These are phyloP conservation scores for Aspergillus saccharolyticus DNA, from an alignment of 495 filamentous ascomycete genomes.

Conservation along the genomic window DNA sequence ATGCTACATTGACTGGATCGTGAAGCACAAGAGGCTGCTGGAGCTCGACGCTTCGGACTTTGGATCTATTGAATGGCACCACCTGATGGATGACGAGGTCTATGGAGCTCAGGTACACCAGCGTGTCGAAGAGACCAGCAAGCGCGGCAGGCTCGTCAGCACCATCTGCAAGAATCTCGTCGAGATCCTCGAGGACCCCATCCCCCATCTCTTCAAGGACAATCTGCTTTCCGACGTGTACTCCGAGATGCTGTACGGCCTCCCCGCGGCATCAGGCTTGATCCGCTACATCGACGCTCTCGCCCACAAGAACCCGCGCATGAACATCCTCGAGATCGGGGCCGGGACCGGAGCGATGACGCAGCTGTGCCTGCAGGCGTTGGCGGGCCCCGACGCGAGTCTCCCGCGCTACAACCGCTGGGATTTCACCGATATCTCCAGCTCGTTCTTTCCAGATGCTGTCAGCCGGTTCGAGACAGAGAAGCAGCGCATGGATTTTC, in stretches of 20 bases:
- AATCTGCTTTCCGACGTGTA: slow-evolving; percentile 2
- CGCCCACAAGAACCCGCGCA: slow-evolving; percentile 30
- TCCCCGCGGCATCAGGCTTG: slow-evolving; percentile 5
- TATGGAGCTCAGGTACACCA: neutral
- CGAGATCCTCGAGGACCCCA: neutral
- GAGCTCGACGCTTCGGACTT: neutral
- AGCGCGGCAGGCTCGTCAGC: slow-evolving; percentile 1
- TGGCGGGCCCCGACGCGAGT: neutral
- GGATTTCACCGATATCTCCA: slow-evolving; percentile 46
- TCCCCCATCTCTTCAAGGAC: neutral
- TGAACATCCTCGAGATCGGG: slow-evolving; percentile 51
- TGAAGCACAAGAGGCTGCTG: neutral
- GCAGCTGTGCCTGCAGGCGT: slow-evolving; percentile 14
- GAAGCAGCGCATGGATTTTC: slow-evolving; percentile 8
- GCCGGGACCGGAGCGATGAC: slow-evolving; percentile 51
- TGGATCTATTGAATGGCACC: neutral
- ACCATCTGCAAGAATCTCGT: neutral
- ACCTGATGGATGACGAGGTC: neutral
- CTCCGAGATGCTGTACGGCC: neutral
- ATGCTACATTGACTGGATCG: neutral
- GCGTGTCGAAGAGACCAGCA: slow-evolving; percentile 1
- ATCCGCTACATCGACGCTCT: slow-evolving; percentile 5
- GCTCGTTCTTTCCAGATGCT: slow-evolving; percentile 19
- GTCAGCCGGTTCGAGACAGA: slow-evolving; percentile 3
- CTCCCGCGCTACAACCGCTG: slow-evolving; percentile 17